Evolutionary conservation across 331 rosid species (phyloP).

Genomic region (Erythrophleum ivorense): DNA sequence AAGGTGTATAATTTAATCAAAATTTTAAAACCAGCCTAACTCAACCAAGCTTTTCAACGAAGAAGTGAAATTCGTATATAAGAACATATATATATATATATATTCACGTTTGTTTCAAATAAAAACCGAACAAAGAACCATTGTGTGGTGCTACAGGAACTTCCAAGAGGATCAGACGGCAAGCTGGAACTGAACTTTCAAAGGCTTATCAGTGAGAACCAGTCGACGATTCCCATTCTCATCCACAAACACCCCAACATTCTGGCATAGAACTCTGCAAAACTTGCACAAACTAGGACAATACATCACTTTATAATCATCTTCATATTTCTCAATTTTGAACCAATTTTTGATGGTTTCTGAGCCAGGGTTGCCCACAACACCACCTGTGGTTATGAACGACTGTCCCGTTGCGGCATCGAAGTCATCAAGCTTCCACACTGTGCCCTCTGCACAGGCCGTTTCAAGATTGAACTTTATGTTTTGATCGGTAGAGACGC

Average conservation of each 20-base stretch:
- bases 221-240: conserved; percentile 19
- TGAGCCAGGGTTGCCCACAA: conserved; percentile 47
- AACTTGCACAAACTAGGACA: conserved; percentile 49
- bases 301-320: conserved; percentile 45
- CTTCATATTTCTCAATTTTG: conserved; percentile 47
- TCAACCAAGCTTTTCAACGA: too few relatives aligned
- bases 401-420: conserved; percentile 18
- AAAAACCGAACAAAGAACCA: too few relatives aligned
- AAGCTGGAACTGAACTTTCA: conserved; percentile 40
- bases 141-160: too few relatives aligned
- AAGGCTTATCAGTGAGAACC: conserved; percentile 43
- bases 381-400: conserved; percentile 45
- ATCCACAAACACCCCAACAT: conserved; percentile 39
- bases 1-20: too few relatives aligned
- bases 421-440: conserved; percentile 44
- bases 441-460: conserved; percentile 34
- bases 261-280: conserved; percentile 44
- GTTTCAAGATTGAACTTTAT: conserved; percentile 41
- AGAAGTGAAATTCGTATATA: too few relatives aligned
- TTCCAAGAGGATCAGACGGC: conserved; percentile 12
- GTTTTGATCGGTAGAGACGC: conserved; percentile 46
- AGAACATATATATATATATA: too few relatives aligned
- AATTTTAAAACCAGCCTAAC: too few relatives aligned
- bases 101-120: too few relatives aligned
- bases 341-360: conserved; percentile 48